Evolutionary conservation across 2,329 filamentous ascomycete genomes (phyloP).

Genomic region (Coniochaeta ligniaria): DNA sequence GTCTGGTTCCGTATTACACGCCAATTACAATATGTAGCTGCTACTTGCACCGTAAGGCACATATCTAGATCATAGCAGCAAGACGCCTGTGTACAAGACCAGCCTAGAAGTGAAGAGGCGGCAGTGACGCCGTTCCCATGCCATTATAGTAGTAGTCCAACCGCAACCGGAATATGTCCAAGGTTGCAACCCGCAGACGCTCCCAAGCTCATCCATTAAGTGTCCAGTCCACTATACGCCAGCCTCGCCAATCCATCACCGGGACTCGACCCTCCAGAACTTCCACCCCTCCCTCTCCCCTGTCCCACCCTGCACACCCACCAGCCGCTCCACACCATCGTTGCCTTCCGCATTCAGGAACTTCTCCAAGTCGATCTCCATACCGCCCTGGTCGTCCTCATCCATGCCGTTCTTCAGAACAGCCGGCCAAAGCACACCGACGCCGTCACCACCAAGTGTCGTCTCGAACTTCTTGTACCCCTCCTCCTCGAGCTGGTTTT

Average conservation of each 20-base stretch:
- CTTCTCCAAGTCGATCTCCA: conserved; percentile 84
- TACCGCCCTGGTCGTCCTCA: conserved; percentile 70
- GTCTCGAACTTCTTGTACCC: conserved; percentile 83
- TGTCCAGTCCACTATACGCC: background rate
- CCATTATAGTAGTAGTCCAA: background rate
- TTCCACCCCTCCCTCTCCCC: conserved; percentile 77
- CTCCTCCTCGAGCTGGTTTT: conserved; percentile 58
- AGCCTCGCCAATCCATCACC: background rate
- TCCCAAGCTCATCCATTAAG: too few species aligned
- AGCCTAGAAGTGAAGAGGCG: background rate
- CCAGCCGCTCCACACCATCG: conserved; percentile 78
- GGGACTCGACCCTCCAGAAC: conserved; percentile 63
- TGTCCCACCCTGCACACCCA: conserved; percentile 65
- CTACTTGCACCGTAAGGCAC: background rate
- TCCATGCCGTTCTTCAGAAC: conserved; percentile 79
- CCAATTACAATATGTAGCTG: background rate
- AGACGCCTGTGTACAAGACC: background rate
- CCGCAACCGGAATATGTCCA: background rate
- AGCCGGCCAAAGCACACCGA: conserved; percentile 90
- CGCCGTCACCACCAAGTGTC: conserved; percentile 85
- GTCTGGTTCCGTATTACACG: background rate
- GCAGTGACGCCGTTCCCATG: background rate
- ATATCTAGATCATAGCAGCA: background rate
- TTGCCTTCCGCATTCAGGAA: conserved; percentile 78
- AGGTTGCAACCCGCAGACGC: background rate